These are phyloP conservation scores for Hevea brasiliensis DNA, from an alignment of 345 rosid species.

Conservation along the genomic window DNA sequence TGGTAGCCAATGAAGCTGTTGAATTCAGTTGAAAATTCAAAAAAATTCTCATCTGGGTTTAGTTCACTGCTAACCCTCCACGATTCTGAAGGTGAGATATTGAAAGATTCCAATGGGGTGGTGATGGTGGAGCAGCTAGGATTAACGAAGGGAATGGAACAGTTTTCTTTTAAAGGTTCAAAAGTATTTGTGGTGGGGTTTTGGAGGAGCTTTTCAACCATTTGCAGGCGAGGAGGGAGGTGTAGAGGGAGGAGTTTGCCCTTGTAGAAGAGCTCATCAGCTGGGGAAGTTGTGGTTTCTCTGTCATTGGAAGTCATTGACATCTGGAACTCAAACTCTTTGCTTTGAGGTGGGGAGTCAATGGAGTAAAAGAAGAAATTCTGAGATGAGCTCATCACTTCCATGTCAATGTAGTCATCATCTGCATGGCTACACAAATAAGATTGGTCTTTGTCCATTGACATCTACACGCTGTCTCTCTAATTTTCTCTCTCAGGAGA, in stretches of 20 bases:
- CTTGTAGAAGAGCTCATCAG: conserved; percentile 93
- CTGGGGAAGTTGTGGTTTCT: conserved; percentile 49
- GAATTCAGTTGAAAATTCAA: conserved; percentile 58
- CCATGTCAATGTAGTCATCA: conserved; percentile 81
- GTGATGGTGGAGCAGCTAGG: conserved; percentile 16
- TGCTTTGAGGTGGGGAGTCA: conserved; percentile 53
- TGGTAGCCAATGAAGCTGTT: conserved; percentile 41
- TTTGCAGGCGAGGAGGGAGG: conserved; percentile 74
- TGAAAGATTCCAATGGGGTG: conserved; percentile 38
- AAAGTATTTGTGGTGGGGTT: conserved; percentile 20
- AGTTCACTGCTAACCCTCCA: conserved; percentile 59
- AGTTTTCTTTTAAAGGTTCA: conserved; percentile 31
- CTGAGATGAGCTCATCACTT: conserved; percentile 50
- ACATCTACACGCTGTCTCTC: neutral
- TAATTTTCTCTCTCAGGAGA: conserved; percentile 15
- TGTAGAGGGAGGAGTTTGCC: conserved; percentile 98
- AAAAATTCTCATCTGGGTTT: conserved; percentile 51
- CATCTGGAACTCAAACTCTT: conserved; percentile 91
- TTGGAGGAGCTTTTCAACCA: conserved; percentile 72
- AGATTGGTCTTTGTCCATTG: conserved; percentile 15
- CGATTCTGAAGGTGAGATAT: conserved; percentile 52
- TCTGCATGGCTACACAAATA: conserved; percentile 21
- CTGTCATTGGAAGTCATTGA: conserved; percentile 45
- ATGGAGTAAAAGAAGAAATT: conserved; percentile 43
- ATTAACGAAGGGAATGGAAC: conserved; percentile 22